Conservation (phyloP, 371 early-diverging fungal genomes). For the Syncephalastrum monosporum region DNA sequence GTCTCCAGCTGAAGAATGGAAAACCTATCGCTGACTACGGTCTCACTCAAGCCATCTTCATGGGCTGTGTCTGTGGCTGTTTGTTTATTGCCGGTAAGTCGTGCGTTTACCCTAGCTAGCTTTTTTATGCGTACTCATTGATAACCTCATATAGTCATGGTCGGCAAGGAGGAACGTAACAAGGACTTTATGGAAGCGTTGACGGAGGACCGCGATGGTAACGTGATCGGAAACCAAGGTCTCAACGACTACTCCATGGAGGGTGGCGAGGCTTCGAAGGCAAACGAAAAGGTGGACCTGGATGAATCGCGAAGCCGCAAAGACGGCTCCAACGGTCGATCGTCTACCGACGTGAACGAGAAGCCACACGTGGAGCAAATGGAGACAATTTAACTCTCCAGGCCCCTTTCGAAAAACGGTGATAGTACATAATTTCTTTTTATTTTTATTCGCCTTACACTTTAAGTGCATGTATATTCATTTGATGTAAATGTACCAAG, state of each 20-base stretch:
- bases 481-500: too few species aligned
- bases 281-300: not conserved
- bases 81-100: conserved; percentile 27
- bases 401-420: too few species aligned
- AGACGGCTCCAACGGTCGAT: too few species aligned
- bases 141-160: conserved; percentile 13
- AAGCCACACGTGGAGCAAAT: too few species aligned
- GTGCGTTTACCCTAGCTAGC: too few species aligned
- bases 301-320: too few species aligned
- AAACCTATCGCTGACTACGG: conserved; percentile 58
- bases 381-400: too few species aligned
- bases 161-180: conserved; percentile 39
- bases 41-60: conserved; percentile 56
- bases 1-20: conserved; percentile 30
- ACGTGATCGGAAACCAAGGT: conserved; percentile 18
- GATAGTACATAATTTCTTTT: too few species aligned
- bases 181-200: conserved; percentile 30
- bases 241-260: conserved; percentile 24
- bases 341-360: too few species aligned
- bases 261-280: conserved; percentile 19
- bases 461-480: too few species aligned
- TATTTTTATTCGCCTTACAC: too few species aligned
- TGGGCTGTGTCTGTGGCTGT: conserved; percentile 46
- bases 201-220: conserved; percentile 18
- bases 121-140: not conserved